Conservation (phyloP, 2,329 filamentous ascomycete genomes). For the Verticillium nonalfalfae region DNA sequence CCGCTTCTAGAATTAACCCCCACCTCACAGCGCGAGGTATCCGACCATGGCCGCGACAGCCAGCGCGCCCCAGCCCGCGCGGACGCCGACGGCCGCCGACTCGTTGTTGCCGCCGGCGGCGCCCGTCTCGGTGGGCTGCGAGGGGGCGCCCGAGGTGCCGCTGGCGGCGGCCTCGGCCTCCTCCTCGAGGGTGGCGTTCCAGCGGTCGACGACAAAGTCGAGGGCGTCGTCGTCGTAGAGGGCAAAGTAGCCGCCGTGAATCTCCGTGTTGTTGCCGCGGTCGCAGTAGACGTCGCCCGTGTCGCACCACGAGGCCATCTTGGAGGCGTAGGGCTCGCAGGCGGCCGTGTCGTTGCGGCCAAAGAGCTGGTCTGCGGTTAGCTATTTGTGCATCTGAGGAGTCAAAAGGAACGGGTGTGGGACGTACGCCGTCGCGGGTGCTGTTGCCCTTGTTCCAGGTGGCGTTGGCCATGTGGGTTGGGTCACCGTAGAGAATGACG, state of each 20-base stretch:
- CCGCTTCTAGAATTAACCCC: background rate
- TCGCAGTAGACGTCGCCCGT: slow-evolving; percentile 34
- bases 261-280: slow-evolving; percentile 16
- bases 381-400: background rate
- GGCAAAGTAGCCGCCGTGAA: slow-evolving; percentile 28
- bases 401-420: background rate
- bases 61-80: background rate
- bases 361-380: slow-evolving; percentile 23
- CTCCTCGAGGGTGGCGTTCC: slow-evolving; percentile 12
- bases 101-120: background rate
- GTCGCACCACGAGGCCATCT: slow-evolving; percentile 34
- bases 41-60: background rate
- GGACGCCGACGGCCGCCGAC: background rate
- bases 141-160: background rate
- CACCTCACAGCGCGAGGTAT: background rate
- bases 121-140: background rate
- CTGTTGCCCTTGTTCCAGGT: slow-evolving; percentile 30
- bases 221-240: slow-evolving; percentile 26
- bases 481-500: slow-evolving; percentile 33
- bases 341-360: slow-evolving; percentile 22
- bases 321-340: slow-evolving; percentile 27
- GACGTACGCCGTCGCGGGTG: slow-evolving; percentile 28
- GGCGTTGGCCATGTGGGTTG: slow-evolving; percentile 26
- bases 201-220: slow-evolving; percentile 27
- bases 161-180: slow-evolving; percentile 1